These are phyloP conservation scores for Hyaloscypha bicolor DNA, from an alignment of 495 filamentous ascomycete genomes.

Conservation along the genomic window DNA sequence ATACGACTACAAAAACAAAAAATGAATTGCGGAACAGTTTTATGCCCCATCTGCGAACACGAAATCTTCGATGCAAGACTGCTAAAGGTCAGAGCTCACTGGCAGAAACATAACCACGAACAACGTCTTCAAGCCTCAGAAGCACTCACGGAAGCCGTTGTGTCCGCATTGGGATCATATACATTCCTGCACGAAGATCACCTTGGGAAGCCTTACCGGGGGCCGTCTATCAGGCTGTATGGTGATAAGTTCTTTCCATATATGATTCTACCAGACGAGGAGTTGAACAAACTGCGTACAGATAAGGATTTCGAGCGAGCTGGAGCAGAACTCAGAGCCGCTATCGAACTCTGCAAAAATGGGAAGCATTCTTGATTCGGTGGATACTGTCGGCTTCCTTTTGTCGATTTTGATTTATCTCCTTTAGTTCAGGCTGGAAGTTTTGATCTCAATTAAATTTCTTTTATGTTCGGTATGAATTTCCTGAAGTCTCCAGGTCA, in stretches of 20 bases:
- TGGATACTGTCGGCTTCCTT: no score
- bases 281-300: not conserved
- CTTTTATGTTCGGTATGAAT: no score
- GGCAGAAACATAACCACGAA: not conserved
- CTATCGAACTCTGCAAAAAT: not conserved
- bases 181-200: not conserved
- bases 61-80: not conserved
- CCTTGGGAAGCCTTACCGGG: not conserved
- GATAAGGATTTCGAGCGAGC: not conserved
- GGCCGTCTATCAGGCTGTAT: not conserved
- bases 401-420: no score
- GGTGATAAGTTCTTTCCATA: not conserved
- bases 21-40: not conserved
- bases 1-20: not conserved
- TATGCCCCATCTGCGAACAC: not conserved
- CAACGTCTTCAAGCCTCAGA: not conserved
- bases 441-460: no score
- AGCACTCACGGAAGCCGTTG: not conserved
- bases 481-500: no score
- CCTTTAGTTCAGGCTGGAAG: no score
- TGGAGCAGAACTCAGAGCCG: not conserved
- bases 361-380: not conserved
- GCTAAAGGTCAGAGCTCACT: not conserved
- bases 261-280: not conserved
- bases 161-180: not conserved